Evolutionary conservation across 345 rosid genomes (phyloP).

Genomic region (Brassica incana): DNA sequence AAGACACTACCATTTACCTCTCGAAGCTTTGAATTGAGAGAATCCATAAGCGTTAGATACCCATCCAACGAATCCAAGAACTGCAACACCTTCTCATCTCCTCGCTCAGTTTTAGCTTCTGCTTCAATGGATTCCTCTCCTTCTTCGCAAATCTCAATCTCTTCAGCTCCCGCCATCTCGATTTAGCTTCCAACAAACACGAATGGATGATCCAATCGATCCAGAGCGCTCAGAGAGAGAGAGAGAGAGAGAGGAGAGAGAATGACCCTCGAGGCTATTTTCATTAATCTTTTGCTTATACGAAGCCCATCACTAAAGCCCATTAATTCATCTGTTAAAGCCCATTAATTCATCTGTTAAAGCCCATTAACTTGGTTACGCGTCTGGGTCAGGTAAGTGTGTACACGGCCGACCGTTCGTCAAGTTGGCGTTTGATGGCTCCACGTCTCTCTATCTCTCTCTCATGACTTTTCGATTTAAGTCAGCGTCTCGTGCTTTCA

Average conservation of each 20-base stretch:
- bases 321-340: neutral
- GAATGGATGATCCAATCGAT: neutral
- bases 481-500: conserved; percentile 34
- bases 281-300: neutral
- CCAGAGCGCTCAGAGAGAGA: neutral
- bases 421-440: conserved; percentile 42
- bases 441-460: conserved; percentile 28
- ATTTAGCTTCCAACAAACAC: conserved; percentile 12
- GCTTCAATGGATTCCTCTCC: conserved; percentile 22
- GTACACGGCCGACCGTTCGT: conserved; percentile 31
- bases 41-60: conserved; percentile 59
- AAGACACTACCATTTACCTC: conserved; percentile 47
- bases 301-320: neutral
- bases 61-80: conserved; percentile 79
- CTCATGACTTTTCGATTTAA: conserved; percentile 34
- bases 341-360: neutral
- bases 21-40: conserved; percentile 66
- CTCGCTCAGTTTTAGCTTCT: conserved; percentile 14
- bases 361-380: neutral
- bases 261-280: neutral
- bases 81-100: conserved; percentile 48
- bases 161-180: conserved; percentile 32
- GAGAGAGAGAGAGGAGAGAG: neutral
- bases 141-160: conserved; percentile 34
- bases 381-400: conserved; percentile 13